phyloP scores from a whole-genome alignment of 225 moss, liverwort and hornwort species.

The Pseudoscleropodium purum region DNA sequence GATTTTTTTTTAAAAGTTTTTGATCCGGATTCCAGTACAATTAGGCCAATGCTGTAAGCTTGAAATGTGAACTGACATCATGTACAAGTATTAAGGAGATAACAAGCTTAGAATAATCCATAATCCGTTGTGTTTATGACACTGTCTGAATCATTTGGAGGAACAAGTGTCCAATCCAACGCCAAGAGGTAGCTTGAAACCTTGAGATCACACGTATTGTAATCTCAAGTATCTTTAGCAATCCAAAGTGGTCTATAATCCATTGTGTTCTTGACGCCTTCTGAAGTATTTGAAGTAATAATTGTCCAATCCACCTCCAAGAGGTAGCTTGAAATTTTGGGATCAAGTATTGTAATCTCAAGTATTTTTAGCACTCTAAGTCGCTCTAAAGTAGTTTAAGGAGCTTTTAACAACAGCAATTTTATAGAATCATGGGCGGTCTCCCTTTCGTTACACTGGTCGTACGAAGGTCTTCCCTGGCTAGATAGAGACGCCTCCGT shows the following conservation, averaged over 20 bases:
- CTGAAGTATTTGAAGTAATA: neutral
- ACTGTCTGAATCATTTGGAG: neutral
- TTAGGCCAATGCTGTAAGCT: neutral
- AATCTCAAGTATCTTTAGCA: neutral
- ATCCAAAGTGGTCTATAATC: neutral
- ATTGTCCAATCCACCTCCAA: neutral
- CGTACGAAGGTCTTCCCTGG: neutral
- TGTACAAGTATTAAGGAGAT: neutral
- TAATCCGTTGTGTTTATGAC: neutral
- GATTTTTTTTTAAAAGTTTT: neutral
- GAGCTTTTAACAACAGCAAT: neutral
- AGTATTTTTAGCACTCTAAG: too few relatives aligned
- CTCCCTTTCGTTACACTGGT: neutral
- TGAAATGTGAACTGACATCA: neutral
- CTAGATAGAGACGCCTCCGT: neutral
- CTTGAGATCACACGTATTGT: neutral
- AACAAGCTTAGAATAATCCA: neutral
- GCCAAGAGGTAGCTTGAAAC: neutral
- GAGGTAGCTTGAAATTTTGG: neutral
- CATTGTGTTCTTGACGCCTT: neutral
- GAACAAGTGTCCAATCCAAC: neutral
- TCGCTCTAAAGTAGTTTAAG: neutral
- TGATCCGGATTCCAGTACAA: neutral
- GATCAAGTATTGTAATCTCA: neutral
- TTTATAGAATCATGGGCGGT: neutral